These are phyloP conservation scores for Drosera capensis DNA, from an alignment of 148 eudicot species.

Conservation along the genomic window DNA sequence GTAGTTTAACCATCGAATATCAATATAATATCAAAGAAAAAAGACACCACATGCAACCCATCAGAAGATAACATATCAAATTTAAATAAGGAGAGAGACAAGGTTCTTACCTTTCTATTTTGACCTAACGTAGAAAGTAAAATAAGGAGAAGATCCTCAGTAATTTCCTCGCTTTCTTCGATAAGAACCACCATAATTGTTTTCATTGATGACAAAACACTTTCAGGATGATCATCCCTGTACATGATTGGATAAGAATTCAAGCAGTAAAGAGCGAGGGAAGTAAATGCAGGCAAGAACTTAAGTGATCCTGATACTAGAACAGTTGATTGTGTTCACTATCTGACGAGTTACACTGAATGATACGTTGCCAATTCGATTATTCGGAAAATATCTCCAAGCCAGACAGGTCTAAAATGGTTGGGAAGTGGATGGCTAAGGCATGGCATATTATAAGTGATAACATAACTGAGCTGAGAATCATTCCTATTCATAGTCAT, in stretches of 20 bases:
- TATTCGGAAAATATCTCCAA: too few relatives aligned
- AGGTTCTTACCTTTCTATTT: constrained; percentile 40
- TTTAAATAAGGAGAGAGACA: constrained; percentile 6
- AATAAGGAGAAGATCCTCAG: constrained; percentile 52
- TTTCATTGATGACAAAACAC: constrained; percentile 62
- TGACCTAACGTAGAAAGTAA: constrained; percentile 64
- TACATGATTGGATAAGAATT: constrained; percentile 6
- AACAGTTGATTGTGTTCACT: too few relatives aligned
- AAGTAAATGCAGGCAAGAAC: background rate
- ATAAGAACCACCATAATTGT: constrained; percentile 73
- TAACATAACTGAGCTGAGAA: too few relatives aligned
- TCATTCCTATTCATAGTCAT: too few relatives aligned
- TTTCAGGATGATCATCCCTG: constrained; percentile 92
- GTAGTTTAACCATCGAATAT: background rate
- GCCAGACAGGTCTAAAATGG: too few relatives aligned
- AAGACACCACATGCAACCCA: background rate
- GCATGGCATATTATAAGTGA: too few relatives aligned
- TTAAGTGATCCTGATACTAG: too few relatives aligned
- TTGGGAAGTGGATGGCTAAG: too few relatives aligned
- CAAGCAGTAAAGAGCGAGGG: background rate
- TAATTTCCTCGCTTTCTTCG: constrained; percentile 91
- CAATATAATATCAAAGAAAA: background rate
- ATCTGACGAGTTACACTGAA: too few relatives aligned
- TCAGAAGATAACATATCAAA: background rate
- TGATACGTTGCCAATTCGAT: too few relatives aligned